phyloP scores from a whole-genome alignment of 2,329 filamentous ascomycete species.

The Fusarium protoensiforme region DNA sequence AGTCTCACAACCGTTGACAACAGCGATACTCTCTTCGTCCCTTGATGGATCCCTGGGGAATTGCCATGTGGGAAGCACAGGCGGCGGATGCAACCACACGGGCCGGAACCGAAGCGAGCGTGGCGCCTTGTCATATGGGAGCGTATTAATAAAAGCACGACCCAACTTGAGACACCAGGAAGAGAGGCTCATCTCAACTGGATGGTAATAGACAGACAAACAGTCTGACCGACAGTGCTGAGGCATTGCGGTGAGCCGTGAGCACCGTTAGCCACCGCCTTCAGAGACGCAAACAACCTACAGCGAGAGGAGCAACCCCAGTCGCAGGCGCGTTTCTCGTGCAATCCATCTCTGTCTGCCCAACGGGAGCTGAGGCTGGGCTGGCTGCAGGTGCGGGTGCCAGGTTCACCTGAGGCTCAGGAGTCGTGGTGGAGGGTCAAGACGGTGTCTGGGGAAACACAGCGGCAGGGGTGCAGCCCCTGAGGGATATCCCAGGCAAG shows the following conservation, averaged over 20 bases:
- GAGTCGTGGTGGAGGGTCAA: conserved; percentile 12
- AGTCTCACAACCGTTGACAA: not conserved
- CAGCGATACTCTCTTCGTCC: not conserved
- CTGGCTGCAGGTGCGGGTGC: conserved; percentile 23
- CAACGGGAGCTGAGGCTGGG: conserved; percentile 6
- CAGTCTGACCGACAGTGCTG: not conserved
- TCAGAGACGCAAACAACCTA: not conserved
- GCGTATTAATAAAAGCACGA: conserved; percentile 15
- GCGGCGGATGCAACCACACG: conserved; percentile 21
- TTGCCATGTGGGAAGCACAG: conserved; percentile 41
- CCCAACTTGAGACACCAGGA: not conserved
- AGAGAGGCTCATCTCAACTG: not conserved
- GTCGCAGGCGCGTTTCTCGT: not conserved
- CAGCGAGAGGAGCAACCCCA: not conserved
- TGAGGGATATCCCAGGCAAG: conserved; percentile 11
- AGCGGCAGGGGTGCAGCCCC: conserved; percentile 23
- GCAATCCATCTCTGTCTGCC: not conserved
- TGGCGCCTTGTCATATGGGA: conserved; percentile 10
- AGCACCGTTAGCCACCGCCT: not conserved
- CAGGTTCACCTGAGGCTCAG: conserved; percentile 44
- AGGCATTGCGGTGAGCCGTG: not conserved
- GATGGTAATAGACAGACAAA: not conserved
- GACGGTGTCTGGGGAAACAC: conserved; percentile 35
- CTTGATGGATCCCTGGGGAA: conserved; percentile 21
- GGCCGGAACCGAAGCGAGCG: conserved; percentile 20